Percentiles rank a stretch among this genome's conserved stretches.
Conservation (phyloP, 73 alveolate species). For the Tetrahymena elliotti region DNA sequence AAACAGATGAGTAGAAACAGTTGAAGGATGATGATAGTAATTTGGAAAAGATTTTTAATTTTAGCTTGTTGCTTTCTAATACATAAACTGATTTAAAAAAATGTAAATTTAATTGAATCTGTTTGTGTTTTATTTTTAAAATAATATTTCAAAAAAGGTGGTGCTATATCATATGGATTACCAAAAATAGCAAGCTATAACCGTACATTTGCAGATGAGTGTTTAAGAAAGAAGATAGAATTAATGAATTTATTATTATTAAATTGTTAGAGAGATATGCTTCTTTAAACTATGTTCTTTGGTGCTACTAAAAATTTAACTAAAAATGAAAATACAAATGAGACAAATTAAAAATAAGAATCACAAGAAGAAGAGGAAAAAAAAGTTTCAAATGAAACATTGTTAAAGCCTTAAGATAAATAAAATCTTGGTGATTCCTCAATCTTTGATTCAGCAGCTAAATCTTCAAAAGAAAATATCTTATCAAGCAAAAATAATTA, state of each 20-base stretch:
- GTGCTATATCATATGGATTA: background rate
- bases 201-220: background rate
- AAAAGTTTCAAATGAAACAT: background rate
- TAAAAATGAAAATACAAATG: background rate
- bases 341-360: background rate
- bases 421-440: background rate
- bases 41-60: background rate
- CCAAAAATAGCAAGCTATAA: background rate
- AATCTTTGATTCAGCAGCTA: background rate
- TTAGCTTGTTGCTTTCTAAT: background rate
- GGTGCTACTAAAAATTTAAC: background rate
- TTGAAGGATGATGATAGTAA: background rate
- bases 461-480: background rate
- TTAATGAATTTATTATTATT: background rate
- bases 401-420: background rate
- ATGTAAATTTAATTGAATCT: background rate
- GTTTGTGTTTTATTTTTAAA: background rate
- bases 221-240: background rate
- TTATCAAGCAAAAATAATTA: background rate
- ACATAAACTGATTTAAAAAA: background rate
- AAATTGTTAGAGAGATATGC: background rate
- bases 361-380: too few relatives aligned
- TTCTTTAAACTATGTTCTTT: background rate
- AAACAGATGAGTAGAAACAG: background rate
- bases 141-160: background rate